These are phyloP conservation scores for Singerocomus inundabilis DNA, from an alignment of 1,284 basidiomycete genomes.

Conservation along the genomic window DNA sequence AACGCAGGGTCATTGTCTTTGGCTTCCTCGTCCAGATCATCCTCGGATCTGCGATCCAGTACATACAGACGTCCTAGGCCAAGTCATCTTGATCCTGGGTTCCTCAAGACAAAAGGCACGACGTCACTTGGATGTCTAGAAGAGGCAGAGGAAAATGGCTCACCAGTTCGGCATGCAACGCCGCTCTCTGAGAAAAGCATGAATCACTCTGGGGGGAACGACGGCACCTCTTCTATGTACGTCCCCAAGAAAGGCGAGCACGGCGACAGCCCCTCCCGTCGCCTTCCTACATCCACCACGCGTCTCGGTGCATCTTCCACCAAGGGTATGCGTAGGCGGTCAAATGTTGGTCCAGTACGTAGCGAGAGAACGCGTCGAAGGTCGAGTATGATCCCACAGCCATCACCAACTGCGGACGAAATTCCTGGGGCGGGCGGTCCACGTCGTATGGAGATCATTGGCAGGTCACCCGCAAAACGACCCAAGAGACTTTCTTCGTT, in stretches of 20 bases:
- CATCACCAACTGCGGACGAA: conserved; percentile 42
- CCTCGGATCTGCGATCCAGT: conserved; percentile 13
- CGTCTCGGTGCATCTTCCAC: conserved; percentile 38
- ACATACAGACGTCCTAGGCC: conserved; percentile 49
- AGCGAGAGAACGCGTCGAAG: conserved; percentile 67
- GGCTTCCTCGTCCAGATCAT: conserved; percentile 18
- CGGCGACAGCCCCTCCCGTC: conserved; percentile 46
- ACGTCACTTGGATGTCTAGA: conserved; percentile 60
- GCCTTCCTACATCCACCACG: conserved; percentile 46
- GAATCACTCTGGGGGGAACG: conserved; percentile 40
- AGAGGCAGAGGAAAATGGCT: conserved; percentile 65
- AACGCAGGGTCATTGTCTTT: conserved; percentile 22
- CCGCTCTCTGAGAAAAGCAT: conserved; percentile 65
- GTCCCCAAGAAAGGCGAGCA: conserved; percentile 39
- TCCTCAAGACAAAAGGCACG: conserved; percentile 58
- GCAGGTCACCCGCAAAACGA: conserved; percentile 62
- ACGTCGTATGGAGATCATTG: conserved; percentile 41
- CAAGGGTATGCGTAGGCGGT: conserved; percentile 55
- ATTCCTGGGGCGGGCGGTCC: conserved; percentile 34
- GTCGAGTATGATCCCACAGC: conserved; percentile 74
- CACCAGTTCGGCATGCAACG: conserved; percentile 33
- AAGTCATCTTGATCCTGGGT: conserved; percentile 65
- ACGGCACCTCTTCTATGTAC: conserved; percentile 18
- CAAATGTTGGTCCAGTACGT: conserved; percentile 69
- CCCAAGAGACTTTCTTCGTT: conserved; percentile 65